Base-by-base conservation (phyloP, 2,329 filamentous ascomycete genomes). In the Thermochaetoides dissita region DNA sequence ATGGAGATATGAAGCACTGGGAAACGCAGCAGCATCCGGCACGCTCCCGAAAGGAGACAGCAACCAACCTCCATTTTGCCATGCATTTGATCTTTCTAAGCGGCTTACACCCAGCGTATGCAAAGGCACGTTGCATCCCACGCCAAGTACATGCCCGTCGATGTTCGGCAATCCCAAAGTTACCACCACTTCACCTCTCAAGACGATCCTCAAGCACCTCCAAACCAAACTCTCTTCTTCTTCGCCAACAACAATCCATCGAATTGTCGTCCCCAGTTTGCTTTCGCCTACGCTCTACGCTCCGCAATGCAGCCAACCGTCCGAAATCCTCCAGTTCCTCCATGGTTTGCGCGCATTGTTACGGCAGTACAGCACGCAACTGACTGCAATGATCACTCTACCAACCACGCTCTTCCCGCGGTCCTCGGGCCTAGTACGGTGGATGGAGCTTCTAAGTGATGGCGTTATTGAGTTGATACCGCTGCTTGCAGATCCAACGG, bases 1-100 rank as follows among this genome's bases (percentile, higher is more conserved):
- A 3, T 98, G 91, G 91, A 74, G 91, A 59, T 98, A 98, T 63
- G 88, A 96, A 61, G 74, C 78, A 31, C 62, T 96, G 41, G 82
- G 83, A 10, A 81, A 62, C 42, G 46, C 33, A 39, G 38, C 46
- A 17, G 49, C 47, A 35, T 34, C 47, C 50, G 55, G 55, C 34
- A 41, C 52, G 40, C 44, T 51, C 10, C 17, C 40, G 10, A 37
- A 42, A 41, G 46, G 36, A 37, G 56, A 54, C 7, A 34, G 40
- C 37, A 43, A 33, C 29, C 46, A 59, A 6, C 45, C 57, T 30
- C 45, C 69, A 2, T 87, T 85, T 55, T 85, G 81, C 55, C 81
- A 88, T 59, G 65, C 73, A 1, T 87, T 86, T 63, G 72, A 88
- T 66, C 67, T 84, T 46, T 72, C 74, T 38, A 80, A 81, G 56